Percentiles rank a stretch among this genome's conserved stretches.
These are phyloP conservation scores for Curvularia eragrostidis DNA, from an alignment of 2,329 filamentous ascomycete species.

Conservation along the genomic window DNA sequence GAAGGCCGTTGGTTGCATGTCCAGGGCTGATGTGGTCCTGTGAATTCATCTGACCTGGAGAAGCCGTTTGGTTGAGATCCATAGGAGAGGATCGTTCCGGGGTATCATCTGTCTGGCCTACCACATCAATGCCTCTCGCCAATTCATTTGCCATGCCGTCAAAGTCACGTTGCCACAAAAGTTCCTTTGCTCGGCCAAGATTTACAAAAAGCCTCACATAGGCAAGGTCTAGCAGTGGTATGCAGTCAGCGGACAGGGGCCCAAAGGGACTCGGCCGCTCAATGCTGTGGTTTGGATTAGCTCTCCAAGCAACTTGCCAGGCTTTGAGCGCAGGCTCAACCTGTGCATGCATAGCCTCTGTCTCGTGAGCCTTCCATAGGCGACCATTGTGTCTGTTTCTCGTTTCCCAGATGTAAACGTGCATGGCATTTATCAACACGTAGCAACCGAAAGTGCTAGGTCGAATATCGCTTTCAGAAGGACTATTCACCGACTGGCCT, in stretches of 20 bases:
- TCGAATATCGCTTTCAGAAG: slow-evolving; percentile 68
- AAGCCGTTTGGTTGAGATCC: slow-evolving; percentile 36
- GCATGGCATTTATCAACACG: slow-evolving; percentile 89
- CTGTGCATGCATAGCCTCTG: slow-evolving; percentile 93
- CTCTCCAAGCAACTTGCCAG: slow-evolving; percentile 92
- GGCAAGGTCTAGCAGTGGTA: slow-evolving; percentile 87
- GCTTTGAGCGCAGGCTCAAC: slow-evolving; percentile 93
- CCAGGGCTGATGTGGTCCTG: slow-evolving; percentile 44
- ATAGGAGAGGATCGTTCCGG: slow-evolving; percentile 52
- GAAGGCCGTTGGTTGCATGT: slow-evolving; percentile 38
- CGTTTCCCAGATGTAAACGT: slow-evolving; percentile 99
- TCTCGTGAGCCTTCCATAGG: slow-evolving; percentile 89
- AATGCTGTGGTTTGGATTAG: slow-evolving; percentile 81
- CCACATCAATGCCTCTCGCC: slow-evolving; percentile 75
- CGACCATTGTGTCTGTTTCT: slow-evolving; percentile 87
- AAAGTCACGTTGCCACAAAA: slow-evolving; percentile 93
- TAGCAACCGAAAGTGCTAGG: slow-evolving; percentile 93
- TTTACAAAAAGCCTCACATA: slow-evolving; percentile 94
- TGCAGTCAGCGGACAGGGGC: slow-evolving; percentile 86
- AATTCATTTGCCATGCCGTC: slow-evolving; percentile 90
- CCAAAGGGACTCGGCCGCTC: slow-evolving; percentile 87
- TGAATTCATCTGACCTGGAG: slow-evolving; percentile 30
- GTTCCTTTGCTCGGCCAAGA: slow-evolving; percentile 88
- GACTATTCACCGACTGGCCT: slow-evolving; percentile 56
- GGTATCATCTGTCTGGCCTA: slow-evolving; percentile 73